These are phyloP conservation scores for Piper longum DNA, from an alignment of 164 flowering plant species.

Conservation along the genomic window DNA sequence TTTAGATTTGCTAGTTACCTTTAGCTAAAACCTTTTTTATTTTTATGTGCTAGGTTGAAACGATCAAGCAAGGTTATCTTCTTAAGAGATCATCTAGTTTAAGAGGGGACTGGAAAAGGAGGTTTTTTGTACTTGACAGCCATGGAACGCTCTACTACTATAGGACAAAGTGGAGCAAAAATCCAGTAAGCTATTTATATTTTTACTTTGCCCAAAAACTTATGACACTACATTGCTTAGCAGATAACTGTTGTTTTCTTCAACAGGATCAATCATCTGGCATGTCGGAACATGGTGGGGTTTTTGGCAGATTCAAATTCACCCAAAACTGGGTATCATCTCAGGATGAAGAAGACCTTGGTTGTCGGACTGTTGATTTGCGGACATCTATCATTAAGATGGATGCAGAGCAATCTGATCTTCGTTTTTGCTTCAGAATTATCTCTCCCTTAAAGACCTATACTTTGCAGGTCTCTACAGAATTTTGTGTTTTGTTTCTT, in stretches of 20 bases:
- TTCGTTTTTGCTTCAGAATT: conserved; percentile 82
- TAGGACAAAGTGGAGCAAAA: conserved; percentile 37
- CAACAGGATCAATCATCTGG: conserved; percentile 37
- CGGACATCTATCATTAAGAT: conserved; percentile 66
- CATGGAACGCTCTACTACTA: conserved; percentile 72
- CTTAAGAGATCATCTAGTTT: conserved; percentile 62
- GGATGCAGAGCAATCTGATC: conserved; percentile 82
- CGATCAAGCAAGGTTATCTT: conserved; percentile 86
- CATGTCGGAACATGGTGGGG: conserved; percentile 40
- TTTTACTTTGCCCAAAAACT: neutral
- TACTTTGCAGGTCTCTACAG: conserved; percentile 57
- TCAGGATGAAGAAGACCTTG: conserved; percentile 34
- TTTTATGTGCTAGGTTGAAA: conserved; percentile 37
- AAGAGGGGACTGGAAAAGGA: conserved; percentile 86
- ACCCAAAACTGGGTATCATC: conserved; percentile 45
- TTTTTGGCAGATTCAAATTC: conserved; percentile 76
- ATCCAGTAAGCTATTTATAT: conserved; percentile 22
- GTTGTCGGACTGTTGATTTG: conserved; percentile 61
- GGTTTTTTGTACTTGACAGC: conserved; percentile 85
- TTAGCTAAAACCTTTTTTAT: too few relatives aligned
- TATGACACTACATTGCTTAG: neutral
- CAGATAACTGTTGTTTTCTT: neutral
- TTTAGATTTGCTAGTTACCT: too few relatives aligned
- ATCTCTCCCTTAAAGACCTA: conserved; percentile 71
- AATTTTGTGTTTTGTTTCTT: neutral